phyloP scores from a whole-genome alignment of 164 flowering plant species.

The Sextonia rubra region DNA sequence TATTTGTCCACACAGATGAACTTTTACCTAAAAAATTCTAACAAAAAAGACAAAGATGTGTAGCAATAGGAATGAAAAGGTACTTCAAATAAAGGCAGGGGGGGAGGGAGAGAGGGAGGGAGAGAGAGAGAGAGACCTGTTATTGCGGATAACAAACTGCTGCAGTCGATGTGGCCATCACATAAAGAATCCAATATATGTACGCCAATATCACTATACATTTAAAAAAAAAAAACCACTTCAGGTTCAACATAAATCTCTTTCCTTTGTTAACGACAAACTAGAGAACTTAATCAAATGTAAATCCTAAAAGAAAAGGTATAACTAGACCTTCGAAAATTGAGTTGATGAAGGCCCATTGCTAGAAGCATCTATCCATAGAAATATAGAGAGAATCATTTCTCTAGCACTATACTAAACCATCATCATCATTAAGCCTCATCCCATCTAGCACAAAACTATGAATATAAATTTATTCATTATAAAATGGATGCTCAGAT shows the following conservation, averaged over 20 bases:
- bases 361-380: conserved; percentile 57
- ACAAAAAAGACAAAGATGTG: background rate
- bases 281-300: background rate
- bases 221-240: background rate
- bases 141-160: conserved; percentile 53
- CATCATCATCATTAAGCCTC: background rate
- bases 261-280: conserved; percentile 1
- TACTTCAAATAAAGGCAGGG: background rate
- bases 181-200: conserved; percentile 65
- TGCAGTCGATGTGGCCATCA: conserved; percentile 62
- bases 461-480: too few relatives aligned
- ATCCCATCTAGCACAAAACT: background rate
- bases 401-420: conserved; percentile 8
- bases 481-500: background rate
- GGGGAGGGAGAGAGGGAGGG: background rate
- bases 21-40: background rate
- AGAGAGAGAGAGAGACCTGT: conserved; percentile 54
- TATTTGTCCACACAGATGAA: background rate
- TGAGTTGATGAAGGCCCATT: conserved; percentile 83
- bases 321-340: conserved; percentile 70
- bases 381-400: conserved; percentile 8
- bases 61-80: background rate
- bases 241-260: background rate
- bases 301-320: conserved; percentile 3
- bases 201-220: conserved; percentile 54